Conservation (phyloP, 192 early-diverging fungal species). For the Coemansia sp. region DNA sequence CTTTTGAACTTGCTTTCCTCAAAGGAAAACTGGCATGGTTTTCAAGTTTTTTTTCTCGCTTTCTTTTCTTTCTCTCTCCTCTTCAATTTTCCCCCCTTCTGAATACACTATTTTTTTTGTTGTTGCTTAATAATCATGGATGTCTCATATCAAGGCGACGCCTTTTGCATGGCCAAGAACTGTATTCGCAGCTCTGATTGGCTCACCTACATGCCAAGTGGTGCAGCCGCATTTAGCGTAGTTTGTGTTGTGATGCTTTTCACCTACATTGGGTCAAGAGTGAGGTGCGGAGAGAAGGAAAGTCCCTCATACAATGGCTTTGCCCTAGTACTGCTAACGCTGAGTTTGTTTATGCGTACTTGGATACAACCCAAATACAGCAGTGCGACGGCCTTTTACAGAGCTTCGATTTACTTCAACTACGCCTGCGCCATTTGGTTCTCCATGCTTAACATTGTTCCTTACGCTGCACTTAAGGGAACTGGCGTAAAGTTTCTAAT, state of each 20-base stretch:
- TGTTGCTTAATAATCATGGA: neutral
- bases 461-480: neutral
- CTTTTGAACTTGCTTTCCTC: neutral
- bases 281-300: neutral
- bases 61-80: neutral
- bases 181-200: slow-evolving; percentile 1
- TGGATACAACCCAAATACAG: neutral
- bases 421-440: slow-evolving; percentile 20
- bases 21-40: neutral
- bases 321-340: neutral
- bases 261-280: neutral
- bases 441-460: neutral
- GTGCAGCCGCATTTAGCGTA: neutral
- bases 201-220: slow-evolving; percentile 4
- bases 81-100: neutral
- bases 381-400: slow-evolving; percentile 6
- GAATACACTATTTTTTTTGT: neutral
- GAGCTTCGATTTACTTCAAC: slow-evolving; percentile 26
- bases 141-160: neutral
- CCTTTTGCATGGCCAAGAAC: neutral
- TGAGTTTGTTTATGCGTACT: slow-evolving; percentile 18
- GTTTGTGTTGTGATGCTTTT: neutral
- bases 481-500: neutral
- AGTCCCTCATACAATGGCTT: neutral
- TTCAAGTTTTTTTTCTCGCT: neutral